phyloP scores from a whole-genome alignment of 179 eudicot species.

The Camellia oleifera region DNA sequence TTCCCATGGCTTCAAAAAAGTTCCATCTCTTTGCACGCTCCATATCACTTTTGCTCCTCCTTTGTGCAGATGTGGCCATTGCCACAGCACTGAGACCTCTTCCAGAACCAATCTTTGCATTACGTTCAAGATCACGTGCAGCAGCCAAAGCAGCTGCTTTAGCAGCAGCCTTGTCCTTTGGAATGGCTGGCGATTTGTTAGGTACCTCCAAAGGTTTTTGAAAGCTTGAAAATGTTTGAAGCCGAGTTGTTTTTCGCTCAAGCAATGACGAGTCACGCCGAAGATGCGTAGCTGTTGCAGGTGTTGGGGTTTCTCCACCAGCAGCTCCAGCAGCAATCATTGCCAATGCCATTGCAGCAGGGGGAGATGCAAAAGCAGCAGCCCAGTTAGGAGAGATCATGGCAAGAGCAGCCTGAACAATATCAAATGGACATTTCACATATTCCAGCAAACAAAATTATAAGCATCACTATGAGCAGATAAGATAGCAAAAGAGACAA shows the following conservation, averaged over 20 bases:
- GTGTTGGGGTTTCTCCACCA: constrained; percentile 84
- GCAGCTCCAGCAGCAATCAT: constrained; percentile 99
- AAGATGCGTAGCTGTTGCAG: constrained; percentile 60
- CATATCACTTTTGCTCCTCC: constrained; percentile 75
- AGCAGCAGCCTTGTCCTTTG: constrained; percentile 94
- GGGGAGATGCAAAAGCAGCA: constrained; percentile 99
- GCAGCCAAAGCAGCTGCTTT: constrained; percentile 99
- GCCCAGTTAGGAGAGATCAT: constrained; percentile 98
- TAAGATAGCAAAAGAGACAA: background rate
- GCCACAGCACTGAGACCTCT: constrained; percentile 99
- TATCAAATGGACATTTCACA: constrained; percentile 16
- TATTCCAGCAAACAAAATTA: background rate
- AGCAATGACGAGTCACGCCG: constrained; percentile 80
- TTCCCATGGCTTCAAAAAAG: constrained; percentile 95
- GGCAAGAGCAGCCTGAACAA: constrained; percentile 89
- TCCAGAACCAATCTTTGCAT: constrained; percentile 96
- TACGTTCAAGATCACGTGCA: constrained; percentile 98
- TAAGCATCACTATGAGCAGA: background rate
- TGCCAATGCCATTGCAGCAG: constrained; percentile 97
- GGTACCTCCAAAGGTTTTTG: constrained; percentile 63
- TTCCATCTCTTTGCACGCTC: constrained; percentile 96
- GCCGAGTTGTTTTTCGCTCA: constrained; percentile 74
- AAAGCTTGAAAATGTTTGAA: constrained; percentile 94
- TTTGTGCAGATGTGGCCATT: constrained; percentile 97
- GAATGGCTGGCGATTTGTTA: constrained; percentile 49